phyloP scores from a whole-genome alignment of 1,139 yeast genomes.

The Meyerozyma guilliermondii region DNA sequence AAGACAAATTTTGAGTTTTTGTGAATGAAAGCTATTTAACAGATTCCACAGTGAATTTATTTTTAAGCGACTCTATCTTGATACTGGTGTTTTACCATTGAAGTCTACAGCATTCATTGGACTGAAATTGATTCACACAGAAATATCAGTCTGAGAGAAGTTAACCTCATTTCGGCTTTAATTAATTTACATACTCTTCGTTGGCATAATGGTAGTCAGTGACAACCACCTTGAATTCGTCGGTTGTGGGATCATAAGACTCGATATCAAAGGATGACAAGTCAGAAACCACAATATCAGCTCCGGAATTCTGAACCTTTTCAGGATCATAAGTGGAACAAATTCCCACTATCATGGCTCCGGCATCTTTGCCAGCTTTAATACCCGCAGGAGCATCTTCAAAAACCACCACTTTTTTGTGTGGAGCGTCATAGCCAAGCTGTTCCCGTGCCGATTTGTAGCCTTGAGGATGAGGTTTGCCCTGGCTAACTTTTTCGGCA shows the following conservation, averaged over 20 bases:
- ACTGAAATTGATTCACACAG: too few species aligned
- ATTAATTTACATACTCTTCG: slow-evolving; percentile 6
- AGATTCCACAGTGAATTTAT: too few species aligned
- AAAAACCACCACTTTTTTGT: slow-evolving; percentile 12
- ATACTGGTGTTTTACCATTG: too few species aligned
- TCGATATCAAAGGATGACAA: slow-evolving; percentile 11
- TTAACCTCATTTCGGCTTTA: too few species aligned
- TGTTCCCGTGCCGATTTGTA: slow-evolving; percentile 11
- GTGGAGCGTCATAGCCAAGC: slow-evolving; percentile 12
- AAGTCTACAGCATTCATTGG: too few species aligned
- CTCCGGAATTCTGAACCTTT: slow-evolving; percentile 11
- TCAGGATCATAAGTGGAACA: slow-evolving; percentile 13
- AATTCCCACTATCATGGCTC: slow-evolving; percentile 14
- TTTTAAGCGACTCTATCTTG: too few species aligned
- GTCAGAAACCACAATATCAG: slow-evolving; percentile 13
- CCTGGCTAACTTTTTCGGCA: slow-evolving; percentile 12
- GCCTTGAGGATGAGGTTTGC: slow-evolving; percentile 14
- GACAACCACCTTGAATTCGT: slow-evolving; percentile 11
- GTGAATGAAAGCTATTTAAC: too few species aligned
- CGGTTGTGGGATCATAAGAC: slow-evolving; percentile 10
- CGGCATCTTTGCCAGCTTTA: slow-evolving; percentile 13
- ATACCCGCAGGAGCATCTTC: slow-evolving; percentile 15
- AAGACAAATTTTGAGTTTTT: slow-evolving; percentile 17
- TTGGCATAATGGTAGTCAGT: slow-evolving; percentile 10
- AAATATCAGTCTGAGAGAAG: too few species aligned